Evolutionary conservation across 2,329 filamentous ascomycete species (phyloP), one percentile per base, ranked within the genome.

Genomic region (Sporothrix variecibatus): DNA sequence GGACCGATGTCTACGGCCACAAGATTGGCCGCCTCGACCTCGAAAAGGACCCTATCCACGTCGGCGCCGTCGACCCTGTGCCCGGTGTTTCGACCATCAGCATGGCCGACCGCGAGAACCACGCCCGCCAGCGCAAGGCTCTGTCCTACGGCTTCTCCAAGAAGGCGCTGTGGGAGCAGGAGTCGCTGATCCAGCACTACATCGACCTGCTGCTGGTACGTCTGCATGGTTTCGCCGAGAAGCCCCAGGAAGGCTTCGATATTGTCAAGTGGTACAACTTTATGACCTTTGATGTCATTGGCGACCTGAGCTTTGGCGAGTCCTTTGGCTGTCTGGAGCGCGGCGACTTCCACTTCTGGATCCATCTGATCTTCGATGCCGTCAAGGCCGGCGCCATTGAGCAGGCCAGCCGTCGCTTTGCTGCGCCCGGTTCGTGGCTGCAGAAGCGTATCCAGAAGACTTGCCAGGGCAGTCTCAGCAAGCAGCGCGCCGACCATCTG

Each of bases 131-230:
- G 56, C 79, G 82, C 15, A 76, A 81, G 9, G 79, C 80, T 56
- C 78, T 85, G 72, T 80, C 82, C 15, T 81, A 83, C 74, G 83
- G 82, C n/a, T 85, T 85, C 77, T 80, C 79, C 72, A 80, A 83
- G 51, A 76, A 80, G 73, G 77, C 80, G 73, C 81, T 85, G 83
- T 80, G 81, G 11, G 82, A 80, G 34, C 83, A 85, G 76, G 82
- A 83, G 73, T 81, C 81, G 28, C 79, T 84, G 65, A 82, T 85
- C 71, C 77, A 77, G 26, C 75, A 75, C 6, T 83, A 84, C 74
- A 79, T 84, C 3, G 79, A 83, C 73, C 76, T 82, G 65, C 74
- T 84, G 56, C 77, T 83, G 31, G 67, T 76, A 72, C 75, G 79
- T 65, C 68, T 83, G 69, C 77, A 60, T 17, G 75, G 72, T 38